Percentiles rank a stretch among this genome's conserved stretches.
These are phyloP conservation scores for Pseudogymnoascus sp. DNA, from an alignment of 2,329 filamentous ascomycete genomes.

Conservation along the genomic window DNA sequence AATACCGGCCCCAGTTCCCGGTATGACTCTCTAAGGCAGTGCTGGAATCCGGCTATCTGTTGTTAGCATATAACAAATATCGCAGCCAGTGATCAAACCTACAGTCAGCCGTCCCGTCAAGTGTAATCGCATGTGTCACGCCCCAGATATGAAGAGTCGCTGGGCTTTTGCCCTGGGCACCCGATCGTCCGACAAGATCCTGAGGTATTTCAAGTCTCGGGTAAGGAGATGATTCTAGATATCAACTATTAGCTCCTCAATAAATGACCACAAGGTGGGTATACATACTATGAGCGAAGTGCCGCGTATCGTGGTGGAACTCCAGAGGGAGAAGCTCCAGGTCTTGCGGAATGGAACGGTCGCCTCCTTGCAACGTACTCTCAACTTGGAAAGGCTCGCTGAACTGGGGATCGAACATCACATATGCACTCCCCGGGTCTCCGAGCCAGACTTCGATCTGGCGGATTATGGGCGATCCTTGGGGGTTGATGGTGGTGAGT, in stretches of 20 bases:
- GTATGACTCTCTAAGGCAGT: background rate
- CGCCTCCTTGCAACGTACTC: background rate
- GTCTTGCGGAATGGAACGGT: background rate
- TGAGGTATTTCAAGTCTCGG: background rate
- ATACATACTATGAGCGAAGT: background rate
- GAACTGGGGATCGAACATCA: background rate
- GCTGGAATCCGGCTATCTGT: background rate
- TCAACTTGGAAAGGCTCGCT: background rate
- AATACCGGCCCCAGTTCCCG: background rate
- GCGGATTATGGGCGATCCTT: background rate
- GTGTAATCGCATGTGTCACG: background rate
- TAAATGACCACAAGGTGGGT: background rate
- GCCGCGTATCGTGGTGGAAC: background rate
- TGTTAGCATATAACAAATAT: background rate
- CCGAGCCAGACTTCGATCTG: background rate
- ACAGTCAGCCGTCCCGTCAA: background rate
- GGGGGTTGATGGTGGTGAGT: background rate
- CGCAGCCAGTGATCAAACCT: background rate
- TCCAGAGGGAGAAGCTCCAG: background rate
- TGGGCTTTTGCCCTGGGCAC: background rate
- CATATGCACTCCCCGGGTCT: background rate
- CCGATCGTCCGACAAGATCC: background rate
- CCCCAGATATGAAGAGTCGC: background rate
- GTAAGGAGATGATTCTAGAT: background rate
- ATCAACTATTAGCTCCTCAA: background rate